These are phyloP conservation scores for Claviceps fusiformis DNA, from an alignment of 2,329 filamentous ascomycete species.

Conservation along the genomic window DNA sequence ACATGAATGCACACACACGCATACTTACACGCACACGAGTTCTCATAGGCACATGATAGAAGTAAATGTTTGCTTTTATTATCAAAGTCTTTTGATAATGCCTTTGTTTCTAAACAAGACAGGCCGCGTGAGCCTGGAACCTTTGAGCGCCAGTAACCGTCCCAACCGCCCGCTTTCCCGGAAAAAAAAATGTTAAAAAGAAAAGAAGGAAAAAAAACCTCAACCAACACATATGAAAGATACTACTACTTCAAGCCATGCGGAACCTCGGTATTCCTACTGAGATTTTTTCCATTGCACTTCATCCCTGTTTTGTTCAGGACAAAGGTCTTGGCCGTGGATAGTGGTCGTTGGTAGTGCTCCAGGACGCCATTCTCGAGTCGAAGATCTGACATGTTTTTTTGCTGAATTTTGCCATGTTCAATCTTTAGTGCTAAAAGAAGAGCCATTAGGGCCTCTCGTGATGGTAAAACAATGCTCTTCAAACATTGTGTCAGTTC, in stretches of 20 bases:
- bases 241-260: not conserved
- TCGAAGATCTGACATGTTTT: conserved; percentile 11
- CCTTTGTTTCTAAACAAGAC: not conserved
- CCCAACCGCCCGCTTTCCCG: not conserved
- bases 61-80: not conserved
- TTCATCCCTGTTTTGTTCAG: conserved; percentile 12
- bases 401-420: conserved; percentile 21
- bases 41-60: not conserved
- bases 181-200: not conserved
- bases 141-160: conserved; percentile 5
- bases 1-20: not conserved
- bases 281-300: conserved; percentile 8
- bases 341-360: conserved; percentile 9
- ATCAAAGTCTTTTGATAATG: not conserved
- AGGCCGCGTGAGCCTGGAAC: conserved; percentile 2
- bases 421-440: conserved; percentile 32
- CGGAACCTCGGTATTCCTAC: conserved; percentile 4
- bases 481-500: conserved; percentile 24
- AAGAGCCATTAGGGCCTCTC: conserved; percentile 33
- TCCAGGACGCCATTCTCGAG: conserved; percentile 13
- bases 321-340: conserved; percentile 9
- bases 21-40: too few species aligned
- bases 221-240: not conserved
- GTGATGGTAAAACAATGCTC: conserved; percentile 28
- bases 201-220: conserved; percentile 2